Base-by-base conservation (phyloP, 768 basidiomycete genomes). In the Candolleomyces eurysporus region DNA sequence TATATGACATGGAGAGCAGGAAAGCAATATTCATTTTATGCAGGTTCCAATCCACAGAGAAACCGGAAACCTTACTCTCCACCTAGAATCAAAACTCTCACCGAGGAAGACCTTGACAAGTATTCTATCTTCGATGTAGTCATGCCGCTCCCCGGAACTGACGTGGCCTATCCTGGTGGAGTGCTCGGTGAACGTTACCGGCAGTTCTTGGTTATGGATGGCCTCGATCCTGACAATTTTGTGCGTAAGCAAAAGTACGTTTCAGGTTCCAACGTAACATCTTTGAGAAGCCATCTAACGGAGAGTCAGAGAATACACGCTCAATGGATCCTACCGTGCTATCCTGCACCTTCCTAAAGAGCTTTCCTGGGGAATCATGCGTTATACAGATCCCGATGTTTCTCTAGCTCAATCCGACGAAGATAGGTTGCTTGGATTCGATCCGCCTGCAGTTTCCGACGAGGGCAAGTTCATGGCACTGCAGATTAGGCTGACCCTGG, bases 61-160 rank as follows among this genome's bases (percentile, higher is more conserved):
- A 70, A 67, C 69, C 76, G 40, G 71, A 82, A 84, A 61, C 83
- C 84, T n/a, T 91, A 86, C 78, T 78, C 84, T 50, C 72, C 89
- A 13, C 86, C 86, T 22, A 85, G 82, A 46, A 86, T 97, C 60
- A 94, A 90, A 74, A 86, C 87, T 3, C 74, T 99, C 58, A 87
- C 87, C 0, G 85, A 85, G 65, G 90, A 82, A 17, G 93, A 98
- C 71, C 73, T 94, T 50, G 78, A 85, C 67, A 86, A 90, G 60
- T 90, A 95, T 74, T 85, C 88, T 16, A 93, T 98, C 63, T 93
- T 94, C 68, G 96, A 99, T 73, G 91, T 98, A 59, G 85, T 98
- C 63, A 93, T 98, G 89, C 96, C 97, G n/a, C 78, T 98, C 19
- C 96, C 97, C 31, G 97, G 97, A 4, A 94, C 87, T 64, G 93